Conservation (phyloP, 2,329 filamentous ascomycete species). For the Thelonectria olida region DNA sequence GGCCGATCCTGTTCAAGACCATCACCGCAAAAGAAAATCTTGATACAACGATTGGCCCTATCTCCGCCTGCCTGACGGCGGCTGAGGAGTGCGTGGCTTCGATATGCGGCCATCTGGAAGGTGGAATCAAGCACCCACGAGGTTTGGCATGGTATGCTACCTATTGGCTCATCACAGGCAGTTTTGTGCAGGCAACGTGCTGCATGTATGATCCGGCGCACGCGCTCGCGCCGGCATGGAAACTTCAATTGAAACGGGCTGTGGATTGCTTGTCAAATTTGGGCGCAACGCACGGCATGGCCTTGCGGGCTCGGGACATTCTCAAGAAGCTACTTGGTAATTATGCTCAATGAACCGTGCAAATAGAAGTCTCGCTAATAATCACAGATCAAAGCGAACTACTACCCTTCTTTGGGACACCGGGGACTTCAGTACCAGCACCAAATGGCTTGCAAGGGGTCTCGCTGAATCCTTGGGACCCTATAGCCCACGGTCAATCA, state of each 20-base stretch:
- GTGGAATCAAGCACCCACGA: neutral
- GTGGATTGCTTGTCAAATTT: constrained; percentile 14
- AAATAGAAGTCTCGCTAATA: neutral
- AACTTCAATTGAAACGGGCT: constrained; percentile 15
- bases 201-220: constrained; percentile 24
- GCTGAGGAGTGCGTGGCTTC: constrained; percentile 21
- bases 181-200: constrained; percentile 29
- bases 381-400: neutral
- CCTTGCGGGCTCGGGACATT: constrained; percentile 20
- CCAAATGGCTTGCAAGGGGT: neutral
- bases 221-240: constrained; percentile 21
- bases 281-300: constrained; percentile 20
- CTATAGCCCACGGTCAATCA: neutral
- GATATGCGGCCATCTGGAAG: constrained; percentile 20
- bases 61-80: constrained; percentile 13
- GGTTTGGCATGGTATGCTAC: constrained; percentile 31
- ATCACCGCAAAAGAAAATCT: constrained; percentile 12
- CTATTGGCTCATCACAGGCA: constrained; percentile 27
- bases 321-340: constrained; percentile 21
- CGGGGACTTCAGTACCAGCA: neutral
- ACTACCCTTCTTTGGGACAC: neutral
- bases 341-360: neutral
- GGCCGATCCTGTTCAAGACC: constrained; percentile 21
- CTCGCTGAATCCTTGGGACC: neutral
- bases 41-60: constrained; percentile 4